phyloP scores from a whole-genome alignment of 2,329 filamentous ascomycete genomes.

The Xylariaceae sp. region DNA sequence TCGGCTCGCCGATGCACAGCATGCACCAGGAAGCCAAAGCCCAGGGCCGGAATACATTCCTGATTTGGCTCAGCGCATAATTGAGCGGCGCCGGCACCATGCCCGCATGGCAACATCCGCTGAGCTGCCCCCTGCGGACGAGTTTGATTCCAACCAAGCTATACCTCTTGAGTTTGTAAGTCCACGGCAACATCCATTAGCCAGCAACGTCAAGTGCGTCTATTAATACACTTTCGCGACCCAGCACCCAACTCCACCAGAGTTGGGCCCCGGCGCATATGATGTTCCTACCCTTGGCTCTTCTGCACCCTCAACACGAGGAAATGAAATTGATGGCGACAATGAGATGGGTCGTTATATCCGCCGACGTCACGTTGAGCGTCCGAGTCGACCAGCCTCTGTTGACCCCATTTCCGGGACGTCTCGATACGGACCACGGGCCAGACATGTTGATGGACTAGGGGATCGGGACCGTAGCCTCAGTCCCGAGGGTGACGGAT shows the following conservation, averaged over 20 bases:
- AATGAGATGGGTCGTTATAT: constrained; percentile 2
- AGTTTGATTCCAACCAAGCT: too few species aligned
- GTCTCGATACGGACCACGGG: not conserved
- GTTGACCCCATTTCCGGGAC: not conserved
- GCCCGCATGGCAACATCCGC: not conserved
- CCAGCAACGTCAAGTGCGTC: not conserved
- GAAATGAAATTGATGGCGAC: not conserved
- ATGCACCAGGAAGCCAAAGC: constrained; percentile 2
- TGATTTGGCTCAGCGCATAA: not conserved
- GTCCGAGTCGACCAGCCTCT: not conserved
- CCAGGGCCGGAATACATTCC: constrained; percentile 9
- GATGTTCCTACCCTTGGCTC: not conserved
- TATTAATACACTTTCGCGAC: not conserved
- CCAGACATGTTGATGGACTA: constrained; percentile 59
- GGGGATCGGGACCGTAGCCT: constrained; percentile 80
- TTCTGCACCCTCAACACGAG: not conserved
- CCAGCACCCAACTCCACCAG: not conserved
- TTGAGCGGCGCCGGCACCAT: constrained; percentile 2
- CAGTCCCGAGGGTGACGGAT: constrained; percentile 62
- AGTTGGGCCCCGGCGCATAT: not conserved
- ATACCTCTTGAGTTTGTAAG: not conserved
- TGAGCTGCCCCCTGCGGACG: too few species aligned
- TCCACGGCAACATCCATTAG: not conserved
- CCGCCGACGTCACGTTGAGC: not conserved
- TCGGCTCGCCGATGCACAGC: not conserved